Percentiles rank a stretch among this genome's conserved stretches.
phyloP scores from a whole-genome alignment of 768 basidiomycete species.

The Serendipita sp. region DNA sequence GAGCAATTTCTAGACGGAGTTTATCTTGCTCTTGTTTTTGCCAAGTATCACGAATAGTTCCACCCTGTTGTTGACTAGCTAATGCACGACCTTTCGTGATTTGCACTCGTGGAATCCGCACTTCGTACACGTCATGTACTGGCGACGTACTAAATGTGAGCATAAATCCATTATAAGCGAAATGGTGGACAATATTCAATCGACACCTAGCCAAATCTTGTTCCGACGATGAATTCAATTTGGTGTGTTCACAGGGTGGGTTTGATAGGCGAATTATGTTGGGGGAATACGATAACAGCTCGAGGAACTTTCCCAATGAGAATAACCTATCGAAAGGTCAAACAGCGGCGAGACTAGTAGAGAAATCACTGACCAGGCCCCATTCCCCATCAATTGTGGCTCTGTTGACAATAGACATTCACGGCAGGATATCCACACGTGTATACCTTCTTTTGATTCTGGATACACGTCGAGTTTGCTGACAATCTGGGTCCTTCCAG shows the following conservation, averaged over 20 bases:
- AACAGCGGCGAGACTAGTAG: not conserved
- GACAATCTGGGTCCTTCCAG: constrained; percentile 20
- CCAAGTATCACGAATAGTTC: constrained; percentile 5
- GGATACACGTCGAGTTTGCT: constrained; percentile 11
- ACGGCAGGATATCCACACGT: constrained; percentile 35
- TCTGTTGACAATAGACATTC: constrained; percentile 27
- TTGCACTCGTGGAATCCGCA: constrained; percentile 44
- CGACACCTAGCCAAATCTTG: constrained; percentile 17
- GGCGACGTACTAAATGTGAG: constrained; percentile 32
- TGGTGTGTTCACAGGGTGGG: constrained; percentile 31
- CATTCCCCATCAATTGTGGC: constrained; percentile 27
- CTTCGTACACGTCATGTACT: constrained; percentile 42
- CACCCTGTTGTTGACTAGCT: constrained; percentile 11
- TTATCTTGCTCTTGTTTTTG: constrained; percentile 24
- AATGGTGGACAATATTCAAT: constrained; percentile 28
- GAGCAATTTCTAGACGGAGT: constrained; percentile 42
- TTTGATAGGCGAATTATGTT: constrained; percentile 21
- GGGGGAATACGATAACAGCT: constrained; percentile 34
- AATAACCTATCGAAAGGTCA: constrained; percentile 24
- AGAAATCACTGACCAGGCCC: constrained; percentile 31
- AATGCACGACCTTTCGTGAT: constrained; percentile 21
- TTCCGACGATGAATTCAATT: constrained; percentile 19
- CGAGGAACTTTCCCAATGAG: constrained; percentile 43
- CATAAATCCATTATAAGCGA: constrained; percentile 19
- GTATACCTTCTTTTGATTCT: constrained; percentile 17